These are phyloP conservation scores for Lumnitzera racemosa DNA, from an alignment of 345 rosid genomes.

Conservation along the genomic window DNA sequence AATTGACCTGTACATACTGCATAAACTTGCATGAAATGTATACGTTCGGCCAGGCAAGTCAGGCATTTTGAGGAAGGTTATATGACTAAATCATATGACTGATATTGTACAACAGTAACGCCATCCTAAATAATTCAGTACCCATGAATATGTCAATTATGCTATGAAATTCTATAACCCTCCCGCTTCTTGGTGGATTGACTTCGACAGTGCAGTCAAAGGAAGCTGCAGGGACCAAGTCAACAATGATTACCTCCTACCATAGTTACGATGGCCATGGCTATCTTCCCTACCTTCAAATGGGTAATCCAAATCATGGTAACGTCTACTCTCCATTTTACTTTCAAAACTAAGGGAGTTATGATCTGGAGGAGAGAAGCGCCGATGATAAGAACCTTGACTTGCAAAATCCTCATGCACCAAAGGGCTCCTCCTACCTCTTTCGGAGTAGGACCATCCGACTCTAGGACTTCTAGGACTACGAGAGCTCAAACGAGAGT, in stretches of 20 bases:
- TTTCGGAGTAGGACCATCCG: slow-evolving; percentile 31
- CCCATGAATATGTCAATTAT: neutral
- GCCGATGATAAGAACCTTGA: slow-evolving; percentile 17
- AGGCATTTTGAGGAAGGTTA: too few species aligned
- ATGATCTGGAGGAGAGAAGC: slow-evolving; percentile 18
- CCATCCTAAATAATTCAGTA: too few species aligned
- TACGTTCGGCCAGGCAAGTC: too few species aligned
- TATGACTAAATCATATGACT: too few species aligned
- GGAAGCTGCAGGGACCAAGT: neutral
- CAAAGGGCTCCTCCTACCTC: slow-evolving; percentile 35
- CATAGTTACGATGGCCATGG: slow-evolving; percentile 18
- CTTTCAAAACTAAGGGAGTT: slow-evolving; percentile 23
- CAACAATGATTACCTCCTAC: slow-evolving; percentile 17
- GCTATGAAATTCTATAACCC: neutral
- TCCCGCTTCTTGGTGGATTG: neutral
- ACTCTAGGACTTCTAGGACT: slow-evolving; percentile 24
- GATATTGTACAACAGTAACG: too few species aligned
- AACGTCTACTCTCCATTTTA: slow-evolving; percentile 7
- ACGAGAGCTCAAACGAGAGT: slow-evolving; percentile 13
- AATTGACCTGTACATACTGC: too few species aligned
- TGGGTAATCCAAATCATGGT: slow-evolving; percentile 9
- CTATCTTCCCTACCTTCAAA: slow-evolving; percentile 12
- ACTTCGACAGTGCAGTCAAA: neutral
- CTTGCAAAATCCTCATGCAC: slow-evolving; percentile 19
- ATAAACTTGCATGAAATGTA: too few species aligned